Conservation (phyloP, 257 asterid species). For the Solanum rostratum region DNA sequence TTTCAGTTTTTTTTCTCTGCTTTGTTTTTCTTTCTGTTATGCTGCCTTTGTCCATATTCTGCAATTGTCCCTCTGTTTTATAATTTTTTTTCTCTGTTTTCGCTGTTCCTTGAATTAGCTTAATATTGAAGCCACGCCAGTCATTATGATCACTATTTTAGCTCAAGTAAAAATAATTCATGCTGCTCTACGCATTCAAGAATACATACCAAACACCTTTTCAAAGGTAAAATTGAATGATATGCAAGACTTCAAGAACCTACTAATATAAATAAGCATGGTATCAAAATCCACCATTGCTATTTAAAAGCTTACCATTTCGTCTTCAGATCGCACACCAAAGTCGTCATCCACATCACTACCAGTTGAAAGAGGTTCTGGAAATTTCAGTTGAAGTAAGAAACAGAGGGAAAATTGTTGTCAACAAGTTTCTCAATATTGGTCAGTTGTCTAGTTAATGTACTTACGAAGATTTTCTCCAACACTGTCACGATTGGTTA, state of each 20-base stretch:
- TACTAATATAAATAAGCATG: background rate
- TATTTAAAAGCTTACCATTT: conserved; percentile 45
- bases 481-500: conserved; percentile 10
- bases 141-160: background rate
- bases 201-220: background rate
- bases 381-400: conserved; percentile 23
- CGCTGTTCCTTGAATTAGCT: background rate
- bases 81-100: no score
- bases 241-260: background rate
- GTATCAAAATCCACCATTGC: background rate
- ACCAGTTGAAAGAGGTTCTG: conserved; percentile 63
- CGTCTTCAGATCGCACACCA: conserved; percentile 54
- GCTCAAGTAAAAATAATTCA: background rate
- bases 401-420: background rate
- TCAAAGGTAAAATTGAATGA: background rate
- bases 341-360: conserved; percentile 66
- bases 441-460: background rate
- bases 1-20: no score
- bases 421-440: background rate
- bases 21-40: no score
- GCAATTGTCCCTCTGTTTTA: no score
- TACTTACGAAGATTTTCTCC: conserved; percentile 45
- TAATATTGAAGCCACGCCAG: background rate
- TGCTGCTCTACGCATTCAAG: background rate
- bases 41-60: no score